phyloP scores from a whole-genome alignment of 768 basidiomycete genomes.

The Xerocomellus dryophilus region DNA sequence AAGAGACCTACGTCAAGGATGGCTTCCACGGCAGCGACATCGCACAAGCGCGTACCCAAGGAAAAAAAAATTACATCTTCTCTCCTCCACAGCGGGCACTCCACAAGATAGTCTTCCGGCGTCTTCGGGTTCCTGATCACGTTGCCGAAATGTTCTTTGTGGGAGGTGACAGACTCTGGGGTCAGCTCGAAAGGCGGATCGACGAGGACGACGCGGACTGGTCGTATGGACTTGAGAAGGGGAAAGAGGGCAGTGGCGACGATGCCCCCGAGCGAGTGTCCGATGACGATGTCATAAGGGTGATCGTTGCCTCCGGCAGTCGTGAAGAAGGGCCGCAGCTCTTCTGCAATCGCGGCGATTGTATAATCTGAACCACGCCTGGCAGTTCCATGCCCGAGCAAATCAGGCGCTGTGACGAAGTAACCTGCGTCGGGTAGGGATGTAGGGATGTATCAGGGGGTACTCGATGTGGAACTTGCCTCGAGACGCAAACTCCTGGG shows the following conservation, averaged over 20 bases:
- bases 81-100: neutral
- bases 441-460: neutral
- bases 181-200: constrained; percentile 14
- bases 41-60: neutral
- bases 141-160: neutral
- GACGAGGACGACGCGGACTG: constrained; percentile 11
- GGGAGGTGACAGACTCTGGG: neutral
- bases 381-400: constrained; percentile 16
- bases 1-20: constrained; percentile 6
- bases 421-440: constrained; percentile 11
- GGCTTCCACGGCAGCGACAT: constrained; percentile 1
- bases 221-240: constrained; percentile 4
- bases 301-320: neutral
- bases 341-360: constrained; percentile 5
- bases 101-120: neutral
- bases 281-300: constrained; percentile 8
- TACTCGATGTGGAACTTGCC: neutral
- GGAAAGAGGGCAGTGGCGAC: constrained; percentile 7
- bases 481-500: constrained; percentile 5
- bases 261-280: constrained; percentile 18
- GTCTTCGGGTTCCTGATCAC: neutral
- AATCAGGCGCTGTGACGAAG: constrained; percentile 18
- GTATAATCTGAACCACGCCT: constrained; percentile 3
- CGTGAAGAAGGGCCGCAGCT: constrained; percentile 4
- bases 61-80: neutral